phyloP scores from a whole-genome alignment of 1,139 yeast genomes.

The Candida sanyaensis region DNA sequence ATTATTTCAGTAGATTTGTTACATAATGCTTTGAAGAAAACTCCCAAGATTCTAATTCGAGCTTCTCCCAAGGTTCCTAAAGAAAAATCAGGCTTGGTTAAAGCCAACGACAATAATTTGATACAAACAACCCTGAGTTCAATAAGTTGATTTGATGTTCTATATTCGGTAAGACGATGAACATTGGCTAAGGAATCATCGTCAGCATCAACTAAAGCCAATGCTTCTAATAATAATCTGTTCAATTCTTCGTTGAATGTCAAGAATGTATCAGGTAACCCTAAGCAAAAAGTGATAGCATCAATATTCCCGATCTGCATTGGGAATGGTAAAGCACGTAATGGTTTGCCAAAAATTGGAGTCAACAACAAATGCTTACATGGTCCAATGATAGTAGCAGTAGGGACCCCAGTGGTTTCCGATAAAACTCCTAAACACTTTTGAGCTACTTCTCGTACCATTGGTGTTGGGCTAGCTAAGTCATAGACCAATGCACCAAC shows the following conservation, averaged over 20 bases:
- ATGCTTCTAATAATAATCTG: constrained; percentile 81
- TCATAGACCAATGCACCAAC: constrained; percentile 90
- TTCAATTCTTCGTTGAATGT: constrained; percentile 88
- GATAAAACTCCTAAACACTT: constrained; percentile 68
- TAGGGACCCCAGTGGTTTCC: constrained; percentile 65
- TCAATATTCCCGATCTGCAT: constrained; percentile 99
- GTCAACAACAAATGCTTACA: constrained; percentile 81
- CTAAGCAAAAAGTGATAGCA: constrained; percentile 88
- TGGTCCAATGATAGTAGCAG: constrained; percentile 76
- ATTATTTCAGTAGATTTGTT: constrained; percentile 85
- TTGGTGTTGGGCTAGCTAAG: constrained; percentile 82
- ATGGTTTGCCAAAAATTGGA: constrained; percentile 95
- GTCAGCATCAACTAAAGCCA: constrained; percentile 95
- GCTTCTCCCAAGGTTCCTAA: constrained; percentile 80
- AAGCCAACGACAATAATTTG: constrained; percentile 75
- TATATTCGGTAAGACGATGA: constrained; percentile 79
- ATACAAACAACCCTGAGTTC: constrained; percentile 90
- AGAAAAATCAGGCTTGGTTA: constrained; percentile 78
- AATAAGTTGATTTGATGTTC: constrained; percentile 84
- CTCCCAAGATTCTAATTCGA: constrained; percentile 84
- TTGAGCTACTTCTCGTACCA: constrained; percentile 83
- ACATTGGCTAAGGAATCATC: constrained; percentile 92
- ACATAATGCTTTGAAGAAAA: constrained; percentile 90
- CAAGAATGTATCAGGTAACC: constrained; percentile 77
- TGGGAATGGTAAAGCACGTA: constrained; percentile 94